These are phyloP conservation scores for Hemileccinum rubropunctum DNA, from an alignment of 768 basidiomycete species.

Conservation along the genomic window DNA sequence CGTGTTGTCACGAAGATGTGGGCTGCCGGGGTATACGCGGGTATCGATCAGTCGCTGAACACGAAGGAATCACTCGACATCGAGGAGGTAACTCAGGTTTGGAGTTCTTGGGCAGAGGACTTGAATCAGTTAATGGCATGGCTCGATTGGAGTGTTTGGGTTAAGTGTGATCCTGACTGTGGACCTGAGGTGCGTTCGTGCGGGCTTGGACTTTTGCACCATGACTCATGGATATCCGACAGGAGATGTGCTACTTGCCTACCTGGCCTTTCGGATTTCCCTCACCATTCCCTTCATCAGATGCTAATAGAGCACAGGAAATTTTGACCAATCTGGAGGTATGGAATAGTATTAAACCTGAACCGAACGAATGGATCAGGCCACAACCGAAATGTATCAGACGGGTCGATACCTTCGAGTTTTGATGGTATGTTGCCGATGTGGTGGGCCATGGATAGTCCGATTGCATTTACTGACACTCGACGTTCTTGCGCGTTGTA, in stretches of 20 bases:
- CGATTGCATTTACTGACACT: neutral
- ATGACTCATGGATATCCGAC: neutral
- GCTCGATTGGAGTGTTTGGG: conserved; percentile 53
- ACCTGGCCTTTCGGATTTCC: conserved; percentile 2
- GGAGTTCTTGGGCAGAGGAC: conserved; percentile 30
- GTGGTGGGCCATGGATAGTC: neutral
- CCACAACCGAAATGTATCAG: conserved; percentile 23
- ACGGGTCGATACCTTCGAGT: conserved; percentile 3
- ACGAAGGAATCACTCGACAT: neutral
- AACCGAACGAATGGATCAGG: conserved; percentile 15
- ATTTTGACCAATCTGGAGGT: too few species aligned
- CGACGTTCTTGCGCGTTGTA: too few species aligned
- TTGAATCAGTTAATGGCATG: conserved; percentile 38
- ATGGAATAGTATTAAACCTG: neutral
- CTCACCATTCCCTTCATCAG: too few species aligned
- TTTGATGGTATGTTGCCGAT: neutral
- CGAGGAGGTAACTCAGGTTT: conserved; percentile 4
- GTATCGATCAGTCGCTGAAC: conserved; percentile 14
- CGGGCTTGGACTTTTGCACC: too few species aligned
- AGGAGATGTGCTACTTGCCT: conserved; percentile 6
- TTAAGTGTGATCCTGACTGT: conserved; percentile 46
- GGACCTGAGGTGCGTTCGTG: conserved; percentile 34
- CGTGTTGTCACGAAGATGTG: conserved; percentile 44
- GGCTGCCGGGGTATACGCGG: conserved; percentile 36
- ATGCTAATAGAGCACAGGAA: too few species aligned